phyloP scores from a whole-genome alignment of 352 stramenopile genomes.

The Blastocystis sp. region DNA sequence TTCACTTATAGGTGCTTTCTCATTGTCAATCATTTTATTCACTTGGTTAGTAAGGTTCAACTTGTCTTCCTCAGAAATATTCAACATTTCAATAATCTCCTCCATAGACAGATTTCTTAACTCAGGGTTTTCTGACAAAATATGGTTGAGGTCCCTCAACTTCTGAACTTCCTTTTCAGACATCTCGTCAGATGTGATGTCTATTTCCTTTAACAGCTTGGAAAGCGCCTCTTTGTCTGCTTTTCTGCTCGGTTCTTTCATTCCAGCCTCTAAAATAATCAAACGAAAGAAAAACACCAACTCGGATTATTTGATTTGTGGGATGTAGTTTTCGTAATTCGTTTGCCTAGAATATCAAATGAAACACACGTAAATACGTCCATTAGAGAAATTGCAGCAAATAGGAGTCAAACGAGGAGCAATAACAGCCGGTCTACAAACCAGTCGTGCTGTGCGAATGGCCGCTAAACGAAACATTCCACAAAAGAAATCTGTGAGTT shows the following conservation, averaged over 20 bases:
- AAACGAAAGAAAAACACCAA: too few species aligned
- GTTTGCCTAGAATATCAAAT: not conserved
- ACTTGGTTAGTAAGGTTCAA: not conserved
- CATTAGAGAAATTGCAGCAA: not conserved
- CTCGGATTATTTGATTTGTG: too few species aligned
- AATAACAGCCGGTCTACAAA: not conserved
- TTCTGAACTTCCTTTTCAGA: slow-evolving; percentile 14
- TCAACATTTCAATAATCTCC: slow-evolving; percentile 59
- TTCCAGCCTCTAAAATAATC: not conserved
- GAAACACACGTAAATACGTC: not conserved
- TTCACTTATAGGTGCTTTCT: not conserved
- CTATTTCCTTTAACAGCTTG: slow-evolving; percentile 24
- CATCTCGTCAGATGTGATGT: not conserved
- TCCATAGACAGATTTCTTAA: slow-evolving; percentile 56
- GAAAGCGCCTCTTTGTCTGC: not conserved
- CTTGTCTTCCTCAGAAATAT: slow-evolving; percentile 49
- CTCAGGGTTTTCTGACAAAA: slow-evolving; percentile 36
- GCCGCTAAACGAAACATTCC: not conserved
- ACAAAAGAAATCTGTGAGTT: not conserved
- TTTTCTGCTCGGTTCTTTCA: not conserved
- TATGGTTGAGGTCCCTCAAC: slow-evolving; percentile 10
- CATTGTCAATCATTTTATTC: not conserved
- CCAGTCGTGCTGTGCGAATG: not conserved
- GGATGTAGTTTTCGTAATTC: not conserved
- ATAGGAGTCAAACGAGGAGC: not conserved